phyloP scores from a whole-genome alignment of 257 asterid genomes.

The Nicotiana benthamiana region DNA sequence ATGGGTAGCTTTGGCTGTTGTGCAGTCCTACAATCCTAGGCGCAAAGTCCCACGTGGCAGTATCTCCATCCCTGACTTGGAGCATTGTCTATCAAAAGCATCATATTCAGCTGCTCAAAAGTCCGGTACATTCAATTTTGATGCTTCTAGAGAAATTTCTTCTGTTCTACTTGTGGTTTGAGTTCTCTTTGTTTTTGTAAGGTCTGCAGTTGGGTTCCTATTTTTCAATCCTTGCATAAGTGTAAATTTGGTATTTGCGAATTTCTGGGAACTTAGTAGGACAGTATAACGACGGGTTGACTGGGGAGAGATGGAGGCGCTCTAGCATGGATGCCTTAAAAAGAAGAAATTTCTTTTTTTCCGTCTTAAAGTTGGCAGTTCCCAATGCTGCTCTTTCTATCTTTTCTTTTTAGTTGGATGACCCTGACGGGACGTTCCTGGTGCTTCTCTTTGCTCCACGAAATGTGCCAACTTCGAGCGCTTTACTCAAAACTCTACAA shows the following conservation, averaged over 20 bases:
- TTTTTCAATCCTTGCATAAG: not conserved
- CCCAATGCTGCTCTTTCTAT: not conserved
- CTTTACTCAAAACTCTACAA: not conserved
- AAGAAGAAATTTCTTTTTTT: not conserved
- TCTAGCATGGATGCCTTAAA: not conserved
- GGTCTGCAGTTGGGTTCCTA: not conserved
- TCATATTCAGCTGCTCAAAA: slow-evolving; percentile 65
- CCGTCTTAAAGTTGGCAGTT: not conserved
- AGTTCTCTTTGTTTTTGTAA: slow-evolving; percentile 1
- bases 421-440: too few species aligned
- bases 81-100: slow-evolving; percentile 77
- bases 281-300: not conserved
- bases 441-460: not conserved
- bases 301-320: not conserved
- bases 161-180: not conserved
- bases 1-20: slow-evolving; percentile 91
- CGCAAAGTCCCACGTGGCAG: slow-evolving; percentile 74
- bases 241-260: not conserved
- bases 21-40: slow-evolving; percentile 75
- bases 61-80: slow-evolving; percentile 66
- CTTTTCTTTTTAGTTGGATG: too few species aligned
- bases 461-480: not conserved
- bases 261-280: not conserved
- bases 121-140: slow-evolving; percentile 47
- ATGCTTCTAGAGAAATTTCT: not conserved